These are phyloP conservation scores for Ceriops decandra DNA, from an alignment of 345 rosid species.

Conservation along the genomic window DNA sequence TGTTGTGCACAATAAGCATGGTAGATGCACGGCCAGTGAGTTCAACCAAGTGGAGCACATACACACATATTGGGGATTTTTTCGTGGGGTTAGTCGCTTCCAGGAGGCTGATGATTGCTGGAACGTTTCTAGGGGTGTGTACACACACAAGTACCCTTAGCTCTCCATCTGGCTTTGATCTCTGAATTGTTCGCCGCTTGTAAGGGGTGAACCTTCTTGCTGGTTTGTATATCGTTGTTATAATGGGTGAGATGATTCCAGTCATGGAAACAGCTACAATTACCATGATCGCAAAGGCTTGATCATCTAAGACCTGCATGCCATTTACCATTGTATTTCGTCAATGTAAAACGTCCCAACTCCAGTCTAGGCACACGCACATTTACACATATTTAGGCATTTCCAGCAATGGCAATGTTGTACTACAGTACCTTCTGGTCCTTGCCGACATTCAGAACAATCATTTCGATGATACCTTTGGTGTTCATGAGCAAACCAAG, in stretches of 20 bases:
- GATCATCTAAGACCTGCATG: conserved; percentile 69
- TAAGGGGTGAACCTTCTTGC: neutral
- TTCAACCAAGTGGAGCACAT: conserved; percentile 1
- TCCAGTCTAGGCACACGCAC: too few relatives aligned
- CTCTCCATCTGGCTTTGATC: neutral
- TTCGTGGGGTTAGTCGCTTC: conserved; percentile 9
- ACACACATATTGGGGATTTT: neutral
- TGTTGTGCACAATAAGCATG: conserved; percentile 26
- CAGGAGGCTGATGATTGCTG: neutral
- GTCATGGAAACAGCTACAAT: conserved; percentile 72
- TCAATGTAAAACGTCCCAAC: too few relatives aligned
- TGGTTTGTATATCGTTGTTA: neutral
- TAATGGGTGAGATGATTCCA: conserved; percentile 51
- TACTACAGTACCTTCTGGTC: conserved; percentile 1
- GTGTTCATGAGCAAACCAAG: conserved; percentile 11
- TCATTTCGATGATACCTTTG: conserved; percentile 2
- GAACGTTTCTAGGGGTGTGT: neutral
- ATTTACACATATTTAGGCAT: neutral
- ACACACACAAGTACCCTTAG: neutral
- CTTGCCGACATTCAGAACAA: neutral
- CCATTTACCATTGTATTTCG: neutral
- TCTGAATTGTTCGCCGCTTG: conserved; percentile 14
- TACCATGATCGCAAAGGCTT: conserved; percentile 76
- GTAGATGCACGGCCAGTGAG: conserved; percentile 1
- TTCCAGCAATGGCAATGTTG: neutral